Conservation (phyloP, 768 basidiomycete species). For the Rubroboletus satanas region DNA sequence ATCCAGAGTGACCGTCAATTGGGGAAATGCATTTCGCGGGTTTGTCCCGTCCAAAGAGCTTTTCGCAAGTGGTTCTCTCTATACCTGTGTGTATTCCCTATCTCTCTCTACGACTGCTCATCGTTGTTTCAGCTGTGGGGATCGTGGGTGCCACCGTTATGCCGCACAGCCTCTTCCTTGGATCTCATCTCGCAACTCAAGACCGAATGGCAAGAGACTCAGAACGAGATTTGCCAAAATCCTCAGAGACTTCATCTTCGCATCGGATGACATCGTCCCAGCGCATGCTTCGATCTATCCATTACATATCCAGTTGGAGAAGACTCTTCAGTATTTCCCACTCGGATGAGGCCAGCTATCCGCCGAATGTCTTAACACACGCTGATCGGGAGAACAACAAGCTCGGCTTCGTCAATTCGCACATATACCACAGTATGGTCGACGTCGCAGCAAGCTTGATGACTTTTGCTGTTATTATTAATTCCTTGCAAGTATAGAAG, state of each 20-base stretch:
- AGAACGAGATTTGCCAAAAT: constrained; percentile 18
- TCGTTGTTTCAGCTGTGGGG: constrained; percentile 49
- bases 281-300: constrained; percentile 8
- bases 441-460: constrained; percentile 70
- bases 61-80: constrained; percentile 53
- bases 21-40: constrained; percentile 71
- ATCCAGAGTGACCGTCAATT: constrained; percentile 62
- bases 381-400: constrained; percentile 55
- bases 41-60: constrained; percentile 69
- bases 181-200: constrained; percentile 81
- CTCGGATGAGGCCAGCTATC: constrained; percentile 19
- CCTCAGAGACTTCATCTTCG: not conserved
- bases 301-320: constrained; percentile 8
- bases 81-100: constrained; percentile 50
- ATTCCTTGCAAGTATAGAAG: constrained; percentile 57
- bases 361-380: constrained; percentile 39
- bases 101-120: constrained; percentile 14
- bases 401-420: constrained; percentile 52
- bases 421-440: constrained; percentile 60
- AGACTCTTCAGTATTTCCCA: constrained; percentile 25
- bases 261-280: constrained; percentile 23
- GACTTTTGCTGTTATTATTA: constrained; percentile 85
- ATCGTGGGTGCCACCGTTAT: constrained; percentile 85
- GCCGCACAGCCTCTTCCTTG: constrained; percentile 91
- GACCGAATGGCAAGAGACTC: constrained; percentile 51